Evolutionary conservation across 192 early-diverging fungal species (phyloP).

Genomic region (Backusella morwellensis): DNA sequence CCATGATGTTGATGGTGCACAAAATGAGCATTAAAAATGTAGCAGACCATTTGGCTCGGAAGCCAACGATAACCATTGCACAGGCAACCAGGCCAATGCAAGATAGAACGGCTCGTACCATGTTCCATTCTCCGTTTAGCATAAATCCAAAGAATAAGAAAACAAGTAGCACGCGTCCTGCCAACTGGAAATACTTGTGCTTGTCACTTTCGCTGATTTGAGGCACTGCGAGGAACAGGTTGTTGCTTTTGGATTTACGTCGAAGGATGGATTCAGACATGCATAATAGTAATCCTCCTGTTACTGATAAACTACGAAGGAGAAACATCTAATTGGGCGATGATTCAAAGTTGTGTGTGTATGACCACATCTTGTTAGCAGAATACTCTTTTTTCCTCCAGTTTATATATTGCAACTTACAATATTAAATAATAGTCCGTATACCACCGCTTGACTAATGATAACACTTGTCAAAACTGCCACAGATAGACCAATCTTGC

Average conservation of each 20-base stretch:
- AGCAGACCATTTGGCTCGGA: constrained; percentile 95
- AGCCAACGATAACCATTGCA: constrained; percentile 93
- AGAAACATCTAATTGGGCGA: constrained; percentile 58
- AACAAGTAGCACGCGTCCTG: constrained; percentile 88
- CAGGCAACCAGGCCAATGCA: constrained; percentile 80
- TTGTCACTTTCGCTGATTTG: constrained; percentile 77
- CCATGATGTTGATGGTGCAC: constrained; percentile 81
- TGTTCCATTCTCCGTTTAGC: constrained; percentile 77
- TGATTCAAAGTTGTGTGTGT: too few relatives aligned
- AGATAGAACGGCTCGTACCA: constrained; percentile 65
- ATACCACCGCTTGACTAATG: constrained; percentile 83
- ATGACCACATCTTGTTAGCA: too few relatives aligned
- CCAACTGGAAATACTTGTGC: constrained; percentile 86
- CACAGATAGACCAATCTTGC: constrained; percentile 77
- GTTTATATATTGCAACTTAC: constrained; percentile 13
- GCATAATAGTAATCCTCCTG: constrained; percentile 91
- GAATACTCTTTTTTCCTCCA: too few relatives aligned
- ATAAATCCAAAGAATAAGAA: constrained; percentile 89
- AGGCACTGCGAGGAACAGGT: constrained; percentile 86
- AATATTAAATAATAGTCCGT: constrained; percentile 89
- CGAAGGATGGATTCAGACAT: constrained; percentile 72
- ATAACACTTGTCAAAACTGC: constrained; percentile 76
- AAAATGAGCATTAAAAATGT: constrained; percentile 86
- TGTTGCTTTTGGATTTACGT: constrained; percentile 48
- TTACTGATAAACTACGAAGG: constrained; percentile 87